phyloP scores from a whole-genome alignment of 108 stramenopile species.

The Chaetoceros muelleri region DNA sequence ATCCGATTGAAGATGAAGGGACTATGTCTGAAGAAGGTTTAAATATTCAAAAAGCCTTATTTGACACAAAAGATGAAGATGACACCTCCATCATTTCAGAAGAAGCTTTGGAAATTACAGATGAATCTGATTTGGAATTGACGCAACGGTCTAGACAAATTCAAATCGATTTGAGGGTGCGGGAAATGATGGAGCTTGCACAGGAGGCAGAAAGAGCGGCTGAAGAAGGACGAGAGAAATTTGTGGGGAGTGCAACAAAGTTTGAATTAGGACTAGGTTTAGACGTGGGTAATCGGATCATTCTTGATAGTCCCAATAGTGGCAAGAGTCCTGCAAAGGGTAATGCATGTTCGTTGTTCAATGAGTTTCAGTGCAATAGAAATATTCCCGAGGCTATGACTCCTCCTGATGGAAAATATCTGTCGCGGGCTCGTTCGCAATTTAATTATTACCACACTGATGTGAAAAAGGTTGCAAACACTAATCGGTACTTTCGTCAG shows the following conservation, averaged over 20 bases:
- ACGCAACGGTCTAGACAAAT: neutral
- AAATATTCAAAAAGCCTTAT: neutral
- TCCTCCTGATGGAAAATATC: neutral
- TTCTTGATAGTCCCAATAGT: neutral
- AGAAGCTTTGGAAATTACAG: neutral
- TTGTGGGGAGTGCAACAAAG: constrained; percentile 25
- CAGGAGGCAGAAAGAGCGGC: constrained; percentile 31
- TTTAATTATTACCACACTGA: neutral
- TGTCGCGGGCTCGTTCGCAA: neutral
- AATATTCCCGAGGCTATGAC: neutral
- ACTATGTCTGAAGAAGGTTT: neutral
- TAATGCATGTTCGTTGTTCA: neutral
- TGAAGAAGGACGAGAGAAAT: constrained; percentile 23
- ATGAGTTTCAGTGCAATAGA: neutral
- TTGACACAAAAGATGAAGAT: neutral
- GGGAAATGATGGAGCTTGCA: constrained; percentile 27
- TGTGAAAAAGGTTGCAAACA: constrained; percentile 4
- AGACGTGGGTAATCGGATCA: constrained; percentile 7
- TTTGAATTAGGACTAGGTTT: constrained; percentile 11
- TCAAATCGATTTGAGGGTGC: constrained; percentile 9
- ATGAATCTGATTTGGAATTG: neutral
- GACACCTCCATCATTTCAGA: neutral
- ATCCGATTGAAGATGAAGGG: neutral
- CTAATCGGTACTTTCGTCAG: constrained; percentile 12
- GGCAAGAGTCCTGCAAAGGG: neutral